Evolutionary conservation across 768 basidiomycete species (phyloP).

Genomic region (Hebeloma cylindrosporum): DNA sequence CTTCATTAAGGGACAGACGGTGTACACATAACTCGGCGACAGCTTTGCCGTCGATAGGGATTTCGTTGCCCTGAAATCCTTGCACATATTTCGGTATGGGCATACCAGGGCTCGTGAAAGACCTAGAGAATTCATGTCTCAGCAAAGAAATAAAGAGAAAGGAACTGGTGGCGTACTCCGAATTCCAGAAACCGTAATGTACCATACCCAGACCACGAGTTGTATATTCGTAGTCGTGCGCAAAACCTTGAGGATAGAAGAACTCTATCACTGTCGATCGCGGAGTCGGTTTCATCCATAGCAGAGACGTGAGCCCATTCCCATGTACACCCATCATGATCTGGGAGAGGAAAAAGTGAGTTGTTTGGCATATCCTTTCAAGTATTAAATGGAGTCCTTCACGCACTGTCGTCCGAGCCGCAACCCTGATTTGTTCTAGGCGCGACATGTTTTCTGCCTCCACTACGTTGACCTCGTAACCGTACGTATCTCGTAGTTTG

Average conservation of each 20-base stretch:
- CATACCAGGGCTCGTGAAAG: constrained; percentile 71
- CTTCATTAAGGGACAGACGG: constrained; percentile 54
- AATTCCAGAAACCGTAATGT: constrained; percentile 85
- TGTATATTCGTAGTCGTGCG: constrained; percentile 83
- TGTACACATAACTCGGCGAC: constrained; percentile 64
- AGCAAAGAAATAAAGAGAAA: neutral
- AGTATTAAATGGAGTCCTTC: neutral
- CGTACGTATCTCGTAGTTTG: constrained; percentile 65
- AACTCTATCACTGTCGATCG: constrained; percentile 91
- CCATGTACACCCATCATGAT: constrained; percentile 96
- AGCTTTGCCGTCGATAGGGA: constrained; percentile 74
- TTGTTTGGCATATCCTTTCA: neutral
- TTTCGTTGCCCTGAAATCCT: constrained; percentile 86
- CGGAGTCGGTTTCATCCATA: constrained; percentile 90
- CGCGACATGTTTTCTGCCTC: constrained; percentile 80
- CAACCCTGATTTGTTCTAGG: constrained; percentile 76
- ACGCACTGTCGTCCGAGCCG: constrained; percentile 83
- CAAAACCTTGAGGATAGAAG: constrained; percentile 83
- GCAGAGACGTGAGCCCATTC: constrained; percentile 81
- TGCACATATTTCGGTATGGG: constrained; percentile 74
- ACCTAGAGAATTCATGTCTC: constrained; percentile 37
- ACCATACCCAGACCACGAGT: constrained; percentile 80
- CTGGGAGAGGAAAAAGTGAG: constrained; percentile 39
- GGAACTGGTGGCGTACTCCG: constrained; percentile 46
- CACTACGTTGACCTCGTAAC: constrained; percentile 88